Conservation (phyloP, 805 yeast species). For the Yarrowia porcina region DNA sequence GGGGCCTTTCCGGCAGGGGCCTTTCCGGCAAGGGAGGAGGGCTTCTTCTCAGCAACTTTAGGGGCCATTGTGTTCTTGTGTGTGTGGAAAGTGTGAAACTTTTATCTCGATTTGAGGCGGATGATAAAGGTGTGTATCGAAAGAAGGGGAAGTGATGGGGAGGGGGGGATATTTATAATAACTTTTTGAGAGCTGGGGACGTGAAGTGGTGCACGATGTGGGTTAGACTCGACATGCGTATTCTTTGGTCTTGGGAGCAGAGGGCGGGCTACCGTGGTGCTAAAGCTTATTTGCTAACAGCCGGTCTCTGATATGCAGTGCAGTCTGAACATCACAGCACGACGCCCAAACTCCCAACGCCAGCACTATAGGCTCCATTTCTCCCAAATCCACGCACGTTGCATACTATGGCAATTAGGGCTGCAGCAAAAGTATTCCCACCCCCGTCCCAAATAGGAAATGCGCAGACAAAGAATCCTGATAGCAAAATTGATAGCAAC, state of each 20-base stretch:
- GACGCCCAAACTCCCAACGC: slow-evolving; percentile 25
- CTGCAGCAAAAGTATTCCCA: slow-evolving; percentile 16
- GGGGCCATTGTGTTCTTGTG: slow-evolving; percentile 40
- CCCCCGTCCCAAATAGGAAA: slow-evolving; percentile 25
- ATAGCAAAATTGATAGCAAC: slow-evolving; percentile 16
- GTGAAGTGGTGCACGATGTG: slow-evolving; percentile 22
- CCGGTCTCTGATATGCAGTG: slow-evolving; percentile 21
- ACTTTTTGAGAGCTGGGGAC: not conserved
- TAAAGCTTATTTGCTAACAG: slow-evolving; percentile 14
- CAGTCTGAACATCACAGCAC: not conserved
- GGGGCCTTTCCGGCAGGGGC: slow-evolving; percentile 92
- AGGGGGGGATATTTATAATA: slow-evolving; percentile 26
- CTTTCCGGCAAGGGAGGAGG: slow-evolving; percentile 48
- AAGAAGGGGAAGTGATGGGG: slow-evolving; percentile 29
- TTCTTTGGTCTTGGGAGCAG: not conserved
- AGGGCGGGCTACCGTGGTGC: not conserved
- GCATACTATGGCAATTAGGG: slow-evolving; percentile 5
- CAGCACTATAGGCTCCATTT: slow-evolving; percentile 24
- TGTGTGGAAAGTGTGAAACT: slow-evolving; percentile 31
- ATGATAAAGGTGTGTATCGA: slow-evolving; percentile 30
- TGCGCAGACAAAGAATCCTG: slow-evolving; percentile 3
- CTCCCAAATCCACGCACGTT: not conserved
- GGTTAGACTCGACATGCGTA: slow-evolving; percentile 20
- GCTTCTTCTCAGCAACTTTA: slow-evolving; percentile 60
- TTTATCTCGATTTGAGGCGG: slow-evolving; percentile 34